These are phyloP conservation scores for Taiwanofungus camphoratus DNA, from an alignment of 1,284 basidiomycete species.

Conservation along the genomic window DNA sequence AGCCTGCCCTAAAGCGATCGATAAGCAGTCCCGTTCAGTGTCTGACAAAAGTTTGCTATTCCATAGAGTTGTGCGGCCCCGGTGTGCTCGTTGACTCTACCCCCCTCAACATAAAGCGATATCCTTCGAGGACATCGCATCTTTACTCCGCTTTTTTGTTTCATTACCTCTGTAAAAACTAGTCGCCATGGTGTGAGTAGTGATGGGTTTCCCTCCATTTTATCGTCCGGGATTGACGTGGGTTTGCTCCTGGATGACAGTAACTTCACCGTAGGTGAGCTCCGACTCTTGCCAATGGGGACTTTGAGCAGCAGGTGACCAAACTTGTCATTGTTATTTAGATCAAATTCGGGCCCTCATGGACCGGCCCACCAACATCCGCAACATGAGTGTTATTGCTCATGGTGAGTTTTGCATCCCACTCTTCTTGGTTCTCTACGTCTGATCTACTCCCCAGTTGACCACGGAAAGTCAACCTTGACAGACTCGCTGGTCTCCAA, in stretches of 20 bases:
- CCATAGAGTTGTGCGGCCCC: constrained; percentile 24
- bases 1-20: constrained; percentile 31
- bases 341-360: constrained; percentile 89
- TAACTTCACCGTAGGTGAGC: constrained; percentile 84
- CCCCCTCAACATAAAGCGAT: constrained; percentile 20
- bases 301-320: too few species aligned
- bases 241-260: constrained; percentile 41
- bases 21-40: constrained; percentile 22
- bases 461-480: constrained; percentile 99
- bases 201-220: too few species aligned
- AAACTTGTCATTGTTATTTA: constrained; percentile 33
- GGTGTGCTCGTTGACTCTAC: constrained; percentile 24
- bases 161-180: constrained; percentile 35
- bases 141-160: constrained; percentile 22
- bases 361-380: constrained; percentile 89
- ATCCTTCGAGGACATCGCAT: constrained; percentile 21
- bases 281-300: too few species aligned
- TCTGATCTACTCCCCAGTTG: constrained; percentile 52
- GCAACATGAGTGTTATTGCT: constrained; percentile 99
- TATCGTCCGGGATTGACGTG: constrained; percentile 12
- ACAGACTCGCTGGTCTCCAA: constrained; percentile 99
- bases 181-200: constrained; percentile 73
- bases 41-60: constrained; percentile 20
- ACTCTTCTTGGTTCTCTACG: constrained; percentile 12
- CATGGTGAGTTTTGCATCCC: constrained; percentile 55